Base-by-base conservation (phyloP, 768 basidiomycete genomes). In the Chalciporus piperatus region DNA sequence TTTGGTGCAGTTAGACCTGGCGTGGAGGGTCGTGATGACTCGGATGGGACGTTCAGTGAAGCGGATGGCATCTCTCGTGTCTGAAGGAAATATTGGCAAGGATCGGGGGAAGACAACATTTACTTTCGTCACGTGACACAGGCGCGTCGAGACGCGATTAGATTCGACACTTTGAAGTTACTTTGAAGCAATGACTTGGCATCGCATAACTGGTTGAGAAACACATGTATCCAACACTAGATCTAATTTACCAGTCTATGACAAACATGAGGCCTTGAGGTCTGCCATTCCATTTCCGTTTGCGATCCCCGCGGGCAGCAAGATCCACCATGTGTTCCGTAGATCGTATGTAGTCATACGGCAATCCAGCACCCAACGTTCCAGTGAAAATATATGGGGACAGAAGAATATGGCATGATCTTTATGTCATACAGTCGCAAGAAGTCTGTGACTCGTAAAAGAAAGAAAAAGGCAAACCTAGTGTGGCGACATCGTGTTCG, bases 11-110 rank as follows among this genome's bases (percentile, higher is more conserved):
- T 50, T 9, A 56, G 50, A 5, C 65, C 49, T 0, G 72, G 66
- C 1, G 73, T 66, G 30, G 72, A 66, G 20, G 68, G 67, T 27
- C 70, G 70, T 20, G 74, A 74, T 4, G 65, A 49, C 35, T 61
- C 62, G 41, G 69, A 68, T 25, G 62, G 61, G 4, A 64, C 59
- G n/a, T 61, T 43, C 20, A 27, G 50, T 9, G 61, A 50, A 6
- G 52, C 39, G 14, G 58, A 55, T 39, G 58, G 55, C 55, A 58
- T 62, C n/a, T n/a, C n/a, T n/a, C 25, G 35, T 14, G 6, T 4
- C 16, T 32, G 16, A 17, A 10, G 20, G 16, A 17, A 10, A 8
- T 3, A 41, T 20, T n/a, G 11, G 19, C 40, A 30, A 30, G 11
- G 11, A 7, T 7, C 28, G 28, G 28, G n/a, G 28, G 28, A 30